Conservation (phyloP, 2,329 filamentous ascomycete species). For the Trichoderma atrobrunneum region DNA sequence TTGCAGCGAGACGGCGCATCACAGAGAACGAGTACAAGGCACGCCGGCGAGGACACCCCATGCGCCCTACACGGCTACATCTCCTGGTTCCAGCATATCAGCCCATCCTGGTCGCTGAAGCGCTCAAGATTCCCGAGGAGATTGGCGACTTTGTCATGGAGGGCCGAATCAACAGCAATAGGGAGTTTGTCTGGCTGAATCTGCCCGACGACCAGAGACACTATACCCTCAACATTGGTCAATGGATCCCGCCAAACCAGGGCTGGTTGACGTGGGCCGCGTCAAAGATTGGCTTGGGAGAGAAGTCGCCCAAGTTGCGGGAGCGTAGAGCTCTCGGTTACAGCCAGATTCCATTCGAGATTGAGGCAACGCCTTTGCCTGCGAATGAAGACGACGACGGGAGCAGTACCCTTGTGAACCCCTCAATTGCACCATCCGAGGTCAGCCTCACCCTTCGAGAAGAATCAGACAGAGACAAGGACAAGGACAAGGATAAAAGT, state of each 20-base stretch:
- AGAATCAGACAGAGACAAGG: background rate
- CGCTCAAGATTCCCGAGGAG: constrained; percentile 35
- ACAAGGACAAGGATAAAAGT: background rate
- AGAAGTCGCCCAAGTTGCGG: constrained; percentile 22
- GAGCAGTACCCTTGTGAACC: constrained; percentile 17
- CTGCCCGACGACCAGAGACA: constrained; percentile 35
- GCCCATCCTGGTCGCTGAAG: constrained; percentile 37
- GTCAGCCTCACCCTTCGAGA: background rate
- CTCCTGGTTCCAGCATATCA: constrained; percentile 41
- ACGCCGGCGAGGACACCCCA: constrained; percentile 24
- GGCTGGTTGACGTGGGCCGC: constrained; percentile 30
- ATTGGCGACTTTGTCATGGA: constrained; percentile 40
- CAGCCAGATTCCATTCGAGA: constrained; percentile 19
- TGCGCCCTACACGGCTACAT: constrained; percentile 32
- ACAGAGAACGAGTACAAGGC: constrained; percentile 27
- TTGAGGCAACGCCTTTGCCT: background rate
- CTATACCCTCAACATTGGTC: constrained; percentile 33
- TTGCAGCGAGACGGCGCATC: constrained; percentile 31
- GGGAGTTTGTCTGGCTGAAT: constrained; percentile 39
- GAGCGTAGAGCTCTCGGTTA: constrained; percentile 30
- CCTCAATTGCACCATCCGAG: constrained; percentile 7
- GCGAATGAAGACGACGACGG: constrained; percentile 5
- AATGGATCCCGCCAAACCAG: constrained; percentile 31
- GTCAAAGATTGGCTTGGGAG: constrained; percentile 28
- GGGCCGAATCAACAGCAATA: constrained; percentile 39